Base-by-base conservation (phyloP, 345 rosid genomes). In the Pistacia atlantica region DNA sequence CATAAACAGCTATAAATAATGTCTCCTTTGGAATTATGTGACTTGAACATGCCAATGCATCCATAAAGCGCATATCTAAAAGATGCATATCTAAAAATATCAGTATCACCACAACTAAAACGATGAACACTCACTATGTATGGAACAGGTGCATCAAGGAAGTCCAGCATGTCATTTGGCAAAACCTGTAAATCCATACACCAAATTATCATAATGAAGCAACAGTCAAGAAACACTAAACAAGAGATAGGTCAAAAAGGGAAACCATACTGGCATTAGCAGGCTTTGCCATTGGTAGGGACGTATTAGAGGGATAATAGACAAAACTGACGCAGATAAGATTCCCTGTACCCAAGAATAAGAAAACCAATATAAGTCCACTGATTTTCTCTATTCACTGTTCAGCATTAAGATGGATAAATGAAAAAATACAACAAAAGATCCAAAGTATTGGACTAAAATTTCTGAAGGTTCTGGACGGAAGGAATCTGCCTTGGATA, bases 221-320 rank as follows among this genome's bases (percentile, higher is more conserved):
- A 51, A 63, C 20, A 61, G 62, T 48, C 35, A 64, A 48, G 20
- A 46, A 74, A 57, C 31, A 54, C 20, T 51, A 22, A 56, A 65
- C 18, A 72, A 71, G 25, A 25, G 25, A 65, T 67, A 66, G 59
- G 25, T 37, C 16, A 49, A 38, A 49, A 38, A 67, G 62, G 13
- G 63, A 72, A 74, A 74, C 11, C 63, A 73, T 84, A 95, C 99
- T 75, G 98, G 99, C 98, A 95, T 93, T 77, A 95, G 82, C 73
- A 93, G 87, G 90, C 98, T 93, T 84, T 95, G 99, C 98, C 98
- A 93, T 73, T 85, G 97, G 84, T 86, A 95, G 46, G 99, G 98
- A 64, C 98, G 93, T 65, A 93, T 93, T 16, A 92, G 70, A 67
- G 99, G 93, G 80, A 92, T 81, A 61, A 93, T 71, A 51, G 98